A percentile compares a stretch with the other conserved stretches of the same genome.
Conservation (phyloP, 1,284 basidiomycete genomes). For the Ustilago shanxiensis region DNA sequence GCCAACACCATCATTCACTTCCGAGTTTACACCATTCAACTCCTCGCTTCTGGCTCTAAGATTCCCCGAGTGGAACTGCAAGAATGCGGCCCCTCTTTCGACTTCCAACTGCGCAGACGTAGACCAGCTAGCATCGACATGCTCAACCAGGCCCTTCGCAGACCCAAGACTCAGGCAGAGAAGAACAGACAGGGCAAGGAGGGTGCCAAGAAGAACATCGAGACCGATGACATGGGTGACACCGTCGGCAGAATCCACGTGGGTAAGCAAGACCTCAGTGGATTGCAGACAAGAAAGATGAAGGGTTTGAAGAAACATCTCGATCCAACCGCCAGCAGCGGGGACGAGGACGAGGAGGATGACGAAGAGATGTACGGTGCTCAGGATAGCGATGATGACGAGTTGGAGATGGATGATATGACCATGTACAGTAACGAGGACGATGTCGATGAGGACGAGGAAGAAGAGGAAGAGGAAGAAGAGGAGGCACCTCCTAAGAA, state of each 20-base stretch:
- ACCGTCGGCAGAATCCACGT: slow-evolving; percentile 90
- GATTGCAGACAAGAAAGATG: slow-evolving; percentile 91
- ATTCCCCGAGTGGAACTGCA: slow-evolving; percentile 77
- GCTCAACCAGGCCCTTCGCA: slow-evolving; percentile 82
- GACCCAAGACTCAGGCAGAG: slow-evolving; percentile 85
- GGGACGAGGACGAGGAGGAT: slow-evolving; percentile 48
- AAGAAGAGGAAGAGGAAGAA: slow-evolving; percentile 28
- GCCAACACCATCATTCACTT: slow-evolving; percentile 83
- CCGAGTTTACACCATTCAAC: slow-evolving; percentile 83
- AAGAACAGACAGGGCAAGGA: slow-evolving; percentile 77
- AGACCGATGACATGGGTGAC: slow-evolving; percentile 98
- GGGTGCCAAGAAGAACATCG: slow-evolving; percentile 84
- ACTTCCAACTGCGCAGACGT: slow-evolving; percentile 83
- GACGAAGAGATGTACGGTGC: slow-evolving; percentile 23
- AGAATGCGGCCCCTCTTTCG: slow-evolving; percentile 91
- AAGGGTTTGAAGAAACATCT: slow-evolving; percentile 79
- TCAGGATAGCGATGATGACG: slow-evolving; percentile 41
- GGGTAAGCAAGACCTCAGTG: slow-evolving; percentile 86
- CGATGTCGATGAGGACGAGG: slow-evolving; percentile 39
- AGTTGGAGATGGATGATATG: slow-evolving; percentile 55
- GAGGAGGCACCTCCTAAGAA: slow-evolving; percentile 41
- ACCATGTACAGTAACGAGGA: slow-evolving; percentile 36
- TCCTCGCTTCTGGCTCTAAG: slow-evolving; percentile 75
- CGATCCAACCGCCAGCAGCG: slow-evolving; percentile 48
- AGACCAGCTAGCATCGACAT: slow-evolving; percentile 82